These are phyloP conservation scores for Whalleya microplaca DNA, from an alignment of 2,329 filamentous ascomycete genomes.

Conservation along the genomic window DNA sequence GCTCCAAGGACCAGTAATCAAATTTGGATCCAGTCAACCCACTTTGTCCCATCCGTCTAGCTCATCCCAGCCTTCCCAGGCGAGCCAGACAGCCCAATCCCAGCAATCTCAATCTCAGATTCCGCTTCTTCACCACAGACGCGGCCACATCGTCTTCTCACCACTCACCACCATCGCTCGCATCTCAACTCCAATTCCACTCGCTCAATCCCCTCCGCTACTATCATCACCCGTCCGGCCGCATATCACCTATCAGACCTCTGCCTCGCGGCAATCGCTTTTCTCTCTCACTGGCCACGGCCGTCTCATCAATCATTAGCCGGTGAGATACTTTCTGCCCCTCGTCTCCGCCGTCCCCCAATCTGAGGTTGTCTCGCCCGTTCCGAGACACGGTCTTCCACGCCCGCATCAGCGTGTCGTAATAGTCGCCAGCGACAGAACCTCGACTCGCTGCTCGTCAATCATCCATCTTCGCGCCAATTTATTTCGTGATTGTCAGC, in stretches of 20 bases:
- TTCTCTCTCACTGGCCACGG: neutral
- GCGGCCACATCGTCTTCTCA: conserved; percentile 11
- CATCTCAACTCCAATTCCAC: neutral
- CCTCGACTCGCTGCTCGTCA: conserved; percentile 12
- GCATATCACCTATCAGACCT: neutral
- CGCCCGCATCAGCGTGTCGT: conserved; percentile 16
- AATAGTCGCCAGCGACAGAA: conserved; percentile 18
- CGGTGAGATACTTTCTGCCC: conserved; percentile 19
- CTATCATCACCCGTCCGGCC: neutral
- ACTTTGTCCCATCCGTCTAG: neutral
- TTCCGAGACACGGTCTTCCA: conserved; percentile 34
- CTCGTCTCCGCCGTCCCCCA: conserved; percentile 25
- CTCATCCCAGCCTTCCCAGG: conserved; percentile 21
- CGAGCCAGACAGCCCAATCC: conserved; percentile 2
- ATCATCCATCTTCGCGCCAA: conserved; percentile 34
- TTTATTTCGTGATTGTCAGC: conserved; percentile 41
- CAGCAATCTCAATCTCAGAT: conserved; percentile 21
- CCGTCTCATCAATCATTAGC: conserved; percentile 11
- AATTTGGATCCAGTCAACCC: conserved; percentile 25
- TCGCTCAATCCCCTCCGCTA: neutral
- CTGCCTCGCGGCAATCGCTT: neutral
- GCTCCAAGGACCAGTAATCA: conserved; percentile 21
- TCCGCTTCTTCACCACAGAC: conserved; percentile 15
- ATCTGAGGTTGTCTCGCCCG: conserved; percentile 40
- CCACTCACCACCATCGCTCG: conserved; percentile 2